Conservation (phyloP, 108 stramenopile genomes). For the Discostella stelligeroides region DNA sequence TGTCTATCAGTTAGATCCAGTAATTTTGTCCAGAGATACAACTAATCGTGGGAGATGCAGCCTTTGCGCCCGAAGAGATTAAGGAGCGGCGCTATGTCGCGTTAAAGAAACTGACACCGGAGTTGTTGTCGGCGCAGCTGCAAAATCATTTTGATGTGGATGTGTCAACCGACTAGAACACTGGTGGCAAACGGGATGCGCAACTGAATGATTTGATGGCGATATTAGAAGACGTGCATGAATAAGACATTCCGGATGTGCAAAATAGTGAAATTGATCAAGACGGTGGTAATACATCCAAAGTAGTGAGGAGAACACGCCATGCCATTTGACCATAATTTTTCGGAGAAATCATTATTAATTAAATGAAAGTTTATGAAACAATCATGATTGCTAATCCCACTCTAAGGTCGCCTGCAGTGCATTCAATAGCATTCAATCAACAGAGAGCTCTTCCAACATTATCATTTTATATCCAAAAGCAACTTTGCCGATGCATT, state of each 20-base stretch:
- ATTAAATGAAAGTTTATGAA: conserved; percentile 8
- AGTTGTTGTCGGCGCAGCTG: too few relatives aligned
- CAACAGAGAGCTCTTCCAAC: too few relatives aligned
- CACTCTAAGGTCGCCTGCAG: too few relatives aligned
- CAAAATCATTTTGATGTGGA: neutral
- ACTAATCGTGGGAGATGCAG: conserved; percentile 33
- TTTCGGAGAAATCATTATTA: neutral
- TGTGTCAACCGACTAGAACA: neutral
- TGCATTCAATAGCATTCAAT: too few relatives aligned
- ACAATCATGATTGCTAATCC: too few relatives aligned
- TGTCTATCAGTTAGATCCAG: conserved; percentile 16
- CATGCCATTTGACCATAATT: conserved; percentile 35
- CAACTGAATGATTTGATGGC: conserved; percentile 39
- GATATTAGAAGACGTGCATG: conserved; percentile 42
- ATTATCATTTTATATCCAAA: neutral
- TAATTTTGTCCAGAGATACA: conserved; percentile 29
- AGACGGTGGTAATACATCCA: conserved; percentile 5
- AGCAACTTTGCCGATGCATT: conserved; percentile 12
- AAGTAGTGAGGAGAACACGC: conserved; percentile 37
- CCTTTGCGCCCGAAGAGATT: conserved; percentile 25
- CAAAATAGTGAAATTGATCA: conserved; percentile 2
- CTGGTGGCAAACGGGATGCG: conserved; percentile 5
- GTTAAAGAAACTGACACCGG: neutral
- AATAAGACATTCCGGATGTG: conserved; percentile 35
- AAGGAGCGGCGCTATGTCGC: conserved; percentile 35